These are phyloP conservation scores for Fusarium pilosicola DNA, from an alignment of 2,329 filamentous ascomycete species.

Conservation along the genomic window DNA sequence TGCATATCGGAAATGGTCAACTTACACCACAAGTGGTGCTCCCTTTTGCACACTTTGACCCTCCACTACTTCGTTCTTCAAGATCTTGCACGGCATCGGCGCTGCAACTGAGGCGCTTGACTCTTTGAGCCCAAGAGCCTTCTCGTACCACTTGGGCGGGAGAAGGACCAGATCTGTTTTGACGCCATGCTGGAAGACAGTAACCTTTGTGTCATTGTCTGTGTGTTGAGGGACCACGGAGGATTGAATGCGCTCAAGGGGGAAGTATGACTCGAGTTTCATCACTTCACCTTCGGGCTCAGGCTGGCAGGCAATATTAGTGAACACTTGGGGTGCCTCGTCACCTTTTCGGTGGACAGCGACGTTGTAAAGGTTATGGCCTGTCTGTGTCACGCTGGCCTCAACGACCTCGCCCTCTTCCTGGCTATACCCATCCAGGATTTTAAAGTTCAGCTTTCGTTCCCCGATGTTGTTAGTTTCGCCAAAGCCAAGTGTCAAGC, in stretches of 20 bases:
- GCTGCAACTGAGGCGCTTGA: conserved; percentile 83
- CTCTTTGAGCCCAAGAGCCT: conserved; percentile 86
- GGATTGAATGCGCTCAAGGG: conserved; percentile 80
- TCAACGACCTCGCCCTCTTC: conserved; percentile 71
- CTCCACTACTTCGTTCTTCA: conserved; percentile 86
- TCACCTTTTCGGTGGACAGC: conserved; percentile 55
- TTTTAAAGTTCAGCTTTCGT: conserved; percentile 62
- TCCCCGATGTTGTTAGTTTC: conserved; percentile 53
- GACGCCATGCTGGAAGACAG: conserved; percentile 77
- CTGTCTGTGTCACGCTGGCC: conserved; percentile 61
- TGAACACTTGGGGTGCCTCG: conserved; percentile 53
- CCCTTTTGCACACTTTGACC: conserved; percentile 87
- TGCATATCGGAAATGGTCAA: conserved; percentile 39
- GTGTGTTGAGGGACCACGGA: conserved; percentile 73
- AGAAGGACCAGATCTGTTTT: conserved; percentile 69
- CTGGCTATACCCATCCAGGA: conserved; percentile 69
- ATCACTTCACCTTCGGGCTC: conserved; percentile 41
- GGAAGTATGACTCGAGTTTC: conserved; percentile 71
- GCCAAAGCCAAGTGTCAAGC: conserved; percentile 66
- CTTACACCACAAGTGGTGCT: conserved; percentile 83
- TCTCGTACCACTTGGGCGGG: conserved; percentile 82
- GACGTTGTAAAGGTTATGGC: conserved; percentile 58
- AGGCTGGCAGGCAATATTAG: conserved; percentile 58
- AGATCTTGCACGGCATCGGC: conserved; percentile 97
- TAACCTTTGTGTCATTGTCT: conserved; percentile 69